phyloP scores from a whole-genome alignment of 805 yeast genomes.

The Wickerhamomyces rabaulensis region DNA sequence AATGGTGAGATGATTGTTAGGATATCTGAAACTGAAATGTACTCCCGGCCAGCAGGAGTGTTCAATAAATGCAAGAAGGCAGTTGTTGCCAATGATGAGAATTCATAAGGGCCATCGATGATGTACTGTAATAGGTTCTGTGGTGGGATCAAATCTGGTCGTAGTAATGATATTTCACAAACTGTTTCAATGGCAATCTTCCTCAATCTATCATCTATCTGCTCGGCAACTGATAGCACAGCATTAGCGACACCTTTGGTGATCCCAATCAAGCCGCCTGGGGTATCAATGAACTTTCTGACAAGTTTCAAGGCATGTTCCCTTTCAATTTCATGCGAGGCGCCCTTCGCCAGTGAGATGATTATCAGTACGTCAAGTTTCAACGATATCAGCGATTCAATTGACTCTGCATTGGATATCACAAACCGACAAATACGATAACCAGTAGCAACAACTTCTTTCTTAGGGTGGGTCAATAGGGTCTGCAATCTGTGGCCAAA shows the following conservation, averaged over 20 bases:
- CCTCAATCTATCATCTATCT: constrained; percentile 44
- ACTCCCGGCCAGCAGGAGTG: constrained; percentile 44
- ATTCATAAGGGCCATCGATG: constrained; percentile 48
- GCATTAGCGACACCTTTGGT: constrained; percentile 64
- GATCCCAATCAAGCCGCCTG: constrained; percentile 46
- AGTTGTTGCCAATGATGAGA: constrained; percentile 36
- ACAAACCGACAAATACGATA: constrained; percentile 68
- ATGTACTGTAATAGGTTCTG: constrained; percentile 40
- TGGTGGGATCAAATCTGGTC: constrained; percentile 36
- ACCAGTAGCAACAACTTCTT: constrained; percentile 69
- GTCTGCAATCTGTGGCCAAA: constrained; percentile 55
- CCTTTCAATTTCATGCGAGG: constrained; percentile 53
- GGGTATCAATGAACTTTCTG: constrained; percentile 53
- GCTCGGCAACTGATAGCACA: constrained; percentile 57
- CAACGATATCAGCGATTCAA: constrained; percentile 46
- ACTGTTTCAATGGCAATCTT: constrained; percentile 47
- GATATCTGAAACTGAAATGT: constrained; percentile 55
- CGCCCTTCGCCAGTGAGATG: constrained; percentile 56
- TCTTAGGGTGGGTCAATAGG: constrained; percentile 50
- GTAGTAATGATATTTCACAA: constrained; percentile 43
- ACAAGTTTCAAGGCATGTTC: constrained; percentile 73
- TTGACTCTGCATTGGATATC: constrained; percentile 47
- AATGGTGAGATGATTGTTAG: constrained; percentile 62
- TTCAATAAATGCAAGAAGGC: constrained; percentile 56
- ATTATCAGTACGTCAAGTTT: constrained; percentile 61